Evolutionary conservation across 1,284 basidiomycete genomes (phyloP), one percentile per base, ranked within the genome.

Genomic region (Ganoderma multipileum): DNA sequence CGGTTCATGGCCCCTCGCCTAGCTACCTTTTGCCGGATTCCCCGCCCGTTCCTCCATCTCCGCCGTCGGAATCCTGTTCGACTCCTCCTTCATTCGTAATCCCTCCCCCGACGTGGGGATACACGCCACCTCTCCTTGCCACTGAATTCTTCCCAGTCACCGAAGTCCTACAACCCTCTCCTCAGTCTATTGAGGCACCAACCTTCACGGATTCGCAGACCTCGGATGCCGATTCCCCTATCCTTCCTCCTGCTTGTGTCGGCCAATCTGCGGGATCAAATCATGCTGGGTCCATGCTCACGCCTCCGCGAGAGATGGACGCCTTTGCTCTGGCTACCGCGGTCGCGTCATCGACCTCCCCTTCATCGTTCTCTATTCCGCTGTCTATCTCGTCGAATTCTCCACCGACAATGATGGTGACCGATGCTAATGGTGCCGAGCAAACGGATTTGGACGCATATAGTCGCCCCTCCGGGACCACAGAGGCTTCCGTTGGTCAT

Each of bases 271-370:
- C 55, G 18, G 65, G 50, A 23, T 61, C 58, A 14, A n/a, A 61
- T 3, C 54, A 42, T 7, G 42, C 26, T 2, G 28, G n/a, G 2
- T 41, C 57, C 2, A 14, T 26, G 20, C 50, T n/a, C 65, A 65
- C 65, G 0, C 76, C 73, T 12, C 68, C 72, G n/a, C 71, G 70
- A 2, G 76, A 79, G 8, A 73, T 79, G 68, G 78, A 79, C 57
- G 76, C 76, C 18, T 78, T 79, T 59, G 78, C 76, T 1, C 63
- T 75, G 2, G 76, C 76, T 0, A 74, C 75, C 9, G 68, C 72
- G 0, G 71, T 73, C 3, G 71, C 74, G 9, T 64, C 71, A 0
- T 68, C 67, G 6, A 64, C 71, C 12, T 69, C 73, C 26, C 65
- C 65, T 7, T 77, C 76, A 0, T 71, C 73, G 0, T 57, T 75